Evolutionary conservation across 306 rosid genomes (phyloP).

Genomic region (Rosa multiflora): DNA sequence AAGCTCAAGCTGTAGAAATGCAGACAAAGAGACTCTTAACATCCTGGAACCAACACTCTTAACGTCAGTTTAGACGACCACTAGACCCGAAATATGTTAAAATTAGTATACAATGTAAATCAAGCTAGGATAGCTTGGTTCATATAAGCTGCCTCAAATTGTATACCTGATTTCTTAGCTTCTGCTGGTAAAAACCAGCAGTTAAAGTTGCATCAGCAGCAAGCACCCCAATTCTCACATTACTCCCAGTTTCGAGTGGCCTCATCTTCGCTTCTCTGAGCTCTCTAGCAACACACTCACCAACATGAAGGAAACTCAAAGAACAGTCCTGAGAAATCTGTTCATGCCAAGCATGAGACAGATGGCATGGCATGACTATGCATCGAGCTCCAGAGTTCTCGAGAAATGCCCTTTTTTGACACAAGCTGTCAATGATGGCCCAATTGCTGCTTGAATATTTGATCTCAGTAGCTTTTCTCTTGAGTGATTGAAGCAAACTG

Average conservation of each 20-base stretch:
- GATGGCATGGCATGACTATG: slow-evolving; percentile 72
- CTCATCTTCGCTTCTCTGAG: slow-evolving; percentile 55
- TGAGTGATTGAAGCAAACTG: slow-evolving; percentile 30
- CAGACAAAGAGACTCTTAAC: background rate
- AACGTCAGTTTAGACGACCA: background rate
- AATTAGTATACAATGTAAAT: background rate
- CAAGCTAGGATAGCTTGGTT: background rate
- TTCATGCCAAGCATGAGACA: slow-evolving; percentile 56
- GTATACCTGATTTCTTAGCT: slow-evolving; percentile 56
- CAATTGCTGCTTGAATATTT: slow-evolving; percentile 28
- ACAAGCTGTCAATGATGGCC: slow-evolving; percentile 45
- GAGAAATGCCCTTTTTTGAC: slow-evolving; percentile 41
- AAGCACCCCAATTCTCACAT: slow-evolving; percentile 55
- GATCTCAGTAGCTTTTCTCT: slow-evolving; percentile 26
- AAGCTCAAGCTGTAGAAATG: background rate
- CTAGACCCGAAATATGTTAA: background rate
- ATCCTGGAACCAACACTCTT: background rate
- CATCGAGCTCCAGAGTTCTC: slow-evolving; percentile 58
- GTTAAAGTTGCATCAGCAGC: slow-evolving; percentile 38
- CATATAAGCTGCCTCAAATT: background rate
- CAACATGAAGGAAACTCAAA: slow-evolving; percentile 59
- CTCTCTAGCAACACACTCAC: slow-evolving; percentile 66
- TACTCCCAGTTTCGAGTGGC: slow-evolving; percentile 48
- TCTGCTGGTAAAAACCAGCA: slow-evolving; percentile 48
- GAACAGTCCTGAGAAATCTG: slow-evolving; percentile 53